Base-by-base conservation (phyloP, 495 filamentous ascomycete genomes). In the Daldinia bambusicola region DNA sequence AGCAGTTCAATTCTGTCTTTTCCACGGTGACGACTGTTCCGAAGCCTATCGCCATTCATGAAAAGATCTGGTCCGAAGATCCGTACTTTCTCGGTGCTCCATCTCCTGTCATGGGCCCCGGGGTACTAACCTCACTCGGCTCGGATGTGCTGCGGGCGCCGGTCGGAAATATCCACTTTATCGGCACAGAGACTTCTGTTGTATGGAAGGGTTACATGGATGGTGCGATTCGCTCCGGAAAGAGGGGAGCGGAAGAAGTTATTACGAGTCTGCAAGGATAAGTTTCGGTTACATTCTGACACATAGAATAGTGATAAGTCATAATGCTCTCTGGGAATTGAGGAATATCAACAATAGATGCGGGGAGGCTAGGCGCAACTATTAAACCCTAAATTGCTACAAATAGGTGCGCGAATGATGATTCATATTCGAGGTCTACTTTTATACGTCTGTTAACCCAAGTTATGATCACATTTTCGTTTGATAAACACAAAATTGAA, bases 201-300 rank as follows among this genome's bases (percentile, higher is more conserved):
- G 73, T 78, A 22, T 83, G 81, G 79, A 77, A 76, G 38, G 81
- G 82, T 18, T 83, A 83, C 60, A 83, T 84, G 79, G 81, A 83
- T 56, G 83, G 83, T 4, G 82, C 82, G 12, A 53, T 84, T 12
- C 65, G 77, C 3, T 75, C 69, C 26, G 82, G 80, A 1, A 64
- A 82, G 59, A 65, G 74, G 16, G 80, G 71, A 31, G 82, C 75
- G 6, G 58, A 67, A 14, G 81, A 84, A 57, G 79, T 80, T 26
- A 60, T 70, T 16, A 20, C 20, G 16, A 38, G 53, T 9, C 61
- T 74, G 31, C 20, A 12, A 32, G 50, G 26, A 32, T 53, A 32
- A 53, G 31, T n/a, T 31, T n/a, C 4, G 5, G 8, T 26, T 31
- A 30, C n/a, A 26, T 12, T 6, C n/a, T 53, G 31, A 36, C 7